Evolutionary conservation across 495 filamentous ascomycete species (phyloP).

Genomic region (Delitschia confertaspora): DNA sequence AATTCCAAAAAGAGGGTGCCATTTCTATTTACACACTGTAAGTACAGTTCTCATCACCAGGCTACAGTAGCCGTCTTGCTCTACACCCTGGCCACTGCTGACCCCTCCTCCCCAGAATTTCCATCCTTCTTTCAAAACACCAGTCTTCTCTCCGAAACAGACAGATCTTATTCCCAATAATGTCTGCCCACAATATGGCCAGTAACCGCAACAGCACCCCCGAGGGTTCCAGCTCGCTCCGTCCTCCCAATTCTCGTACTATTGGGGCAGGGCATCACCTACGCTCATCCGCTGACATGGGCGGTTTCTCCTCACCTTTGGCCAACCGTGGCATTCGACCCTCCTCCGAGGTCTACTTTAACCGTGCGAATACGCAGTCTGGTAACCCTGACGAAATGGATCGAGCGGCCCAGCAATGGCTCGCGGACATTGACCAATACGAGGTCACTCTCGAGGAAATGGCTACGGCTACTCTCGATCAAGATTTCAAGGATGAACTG

Average conservation of each 20-base stretch:
- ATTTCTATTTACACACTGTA: constrained; percentile 10
- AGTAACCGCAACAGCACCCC: constrained; percentile 97
- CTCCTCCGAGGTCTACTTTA: constrained; percentile 86
- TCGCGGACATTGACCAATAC: constrained; percentile 96
- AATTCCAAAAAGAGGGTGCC: constrained; percentile 8
- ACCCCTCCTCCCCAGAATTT: constrained; percentile 13
- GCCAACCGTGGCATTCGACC: constrained; percentile 77
- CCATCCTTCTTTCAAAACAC: constrained; percentile 7
- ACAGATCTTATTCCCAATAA: constrained; percentile 31
- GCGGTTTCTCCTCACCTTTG: constrained; percentile 65
- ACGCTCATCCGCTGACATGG: constrained; percentile 95
- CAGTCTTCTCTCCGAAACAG: neutral
- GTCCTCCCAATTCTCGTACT: constrained; percentile 80
- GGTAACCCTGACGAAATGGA: constrained; percentile 77
- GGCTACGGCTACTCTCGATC: constrained; percentile 93
- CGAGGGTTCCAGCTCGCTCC: constrained; percentile 67
- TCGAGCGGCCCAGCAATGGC: constrained; percentile 94
- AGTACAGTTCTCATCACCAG: neutral
- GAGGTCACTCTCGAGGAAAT: constrained; percentile 97
- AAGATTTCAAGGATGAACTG: constrained; percentile 98
- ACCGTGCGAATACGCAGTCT: constrained; percentile 55
- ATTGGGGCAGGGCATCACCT: constrained; percentile 75
- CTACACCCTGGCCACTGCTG: too few relatives aligned
- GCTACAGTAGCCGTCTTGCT: too few relatives aligned
- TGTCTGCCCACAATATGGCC: constrained; percentile 52